Base-by-base conservation (phyloP, 2,329 filamentous ascomycete species). In the Fusarium sp. region DNA sequence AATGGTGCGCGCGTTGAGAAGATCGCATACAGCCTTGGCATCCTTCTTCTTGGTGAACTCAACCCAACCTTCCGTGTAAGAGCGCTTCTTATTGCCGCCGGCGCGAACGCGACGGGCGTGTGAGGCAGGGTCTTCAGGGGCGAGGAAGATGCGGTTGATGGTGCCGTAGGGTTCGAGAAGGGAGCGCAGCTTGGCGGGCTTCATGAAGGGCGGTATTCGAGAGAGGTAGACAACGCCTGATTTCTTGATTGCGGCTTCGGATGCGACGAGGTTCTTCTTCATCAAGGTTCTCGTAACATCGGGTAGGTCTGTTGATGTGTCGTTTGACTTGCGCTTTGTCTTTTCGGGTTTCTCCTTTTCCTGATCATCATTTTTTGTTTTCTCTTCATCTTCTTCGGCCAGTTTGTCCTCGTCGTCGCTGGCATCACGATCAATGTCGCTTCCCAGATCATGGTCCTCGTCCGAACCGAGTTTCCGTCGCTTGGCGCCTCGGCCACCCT, bases 191-290 rank as follows among this genome's bases (percentile, higher is more conserved):
- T 94, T 94, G 50, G 84, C 82, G 9, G 92, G 92, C 74, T 94
- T 94, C 92, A 96, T 96, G 79, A 94, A 96, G 0, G 93, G 93
- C 6, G 93, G 93, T 66, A 96, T 88, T 60, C 93, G 89, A 6
- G 92, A 95, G 64, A 96, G 84, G 80, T 96, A 96, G 62, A 96
- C 84, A 14, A 96, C 91, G 66, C 93, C 93, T 0, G 91, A 93
- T 76, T 89, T 91, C 71, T 87, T 88, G 61, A 91, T 84, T 21
- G 89, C 88, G 35, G 85, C 85, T 65, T 89, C 87, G 13, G 88
- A 86, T 7, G 84, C 83, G 37, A 90, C 85, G 47, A 92, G 85
- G 75, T 92, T 91, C 80, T 91, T 89, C 76, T 90, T 88, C 40
- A 85, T 83, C 60, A 91, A 79, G 39, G 85, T 81, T 68, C 83